Conservation (phyloP, 2,329 filamentous ascomycete genomes). For the Xylariaceae sp. region DNA sequence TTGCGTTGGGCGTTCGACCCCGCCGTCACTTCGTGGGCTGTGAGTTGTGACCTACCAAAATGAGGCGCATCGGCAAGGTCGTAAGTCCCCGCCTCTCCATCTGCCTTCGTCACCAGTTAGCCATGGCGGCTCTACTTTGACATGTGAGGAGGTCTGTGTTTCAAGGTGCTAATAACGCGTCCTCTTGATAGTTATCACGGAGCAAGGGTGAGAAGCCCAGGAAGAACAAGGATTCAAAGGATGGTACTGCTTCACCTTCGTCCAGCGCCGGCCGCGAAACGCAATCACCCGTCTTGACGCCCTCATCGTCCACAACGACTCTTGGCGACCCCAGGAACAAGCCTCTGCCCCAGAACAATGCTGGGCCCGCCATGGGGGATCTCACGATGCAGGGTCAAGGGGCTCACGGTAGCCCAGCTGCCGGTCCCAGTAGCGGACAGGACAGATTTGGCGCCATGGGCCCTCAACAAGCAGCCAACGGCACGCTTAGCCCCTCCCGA, state of each 20-base stretch:
- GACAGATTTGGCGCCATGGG: slow-evolving; percentile 35
- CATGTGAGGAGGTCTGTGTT: too few relatives aligned
- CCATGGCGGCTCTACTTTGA: too few relatives aligned
- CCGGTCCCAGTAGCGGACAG: slow-evolving; percentile 21
- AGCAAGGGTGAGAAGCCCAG: slow-evolving; percentile 81
- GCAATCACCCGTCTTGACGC: slow-evolving; percentile 64
- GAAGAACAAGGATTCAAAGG: slow-evolving; percentile 67
- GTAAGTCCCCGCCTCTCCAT: slow-evolving; percentile 44
- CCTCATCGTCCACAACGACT: slow-evolving; percentile 83
- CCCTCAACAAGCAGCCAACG: slow-evolving; percentile 41
- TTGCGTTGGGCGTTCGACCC: slow-evolving; percentile 25
- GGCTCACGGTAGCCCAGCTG: slow-evolving; percentile 24
- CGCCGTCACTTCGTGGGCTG: slow-evolving; percentile 24
- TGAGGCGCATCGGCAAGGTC: slow-evolving; percentile 98
- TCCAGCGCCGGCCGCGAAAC: slow-evolving; percentile 48
- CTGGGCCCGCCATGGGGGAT: slow-evolving; percentile 37
- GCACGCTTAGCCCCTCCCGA: slow-evolving; percentile 57
- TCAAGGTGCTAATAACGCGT: slow-evolving; percentile 13
- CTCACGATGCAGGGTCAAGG: slow-evolving; percentile 37
- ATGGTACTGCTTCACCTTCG: slow-evolving; percentile 76
- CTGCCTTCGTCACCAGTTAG: too few relatives aligned
- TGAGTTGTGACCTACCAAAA: slow-evolving; percentile 41
- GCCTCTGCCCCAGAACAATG: slow-evolving; percentile 58
- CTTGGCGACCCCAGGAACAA: slow-evolving; percentile 83
- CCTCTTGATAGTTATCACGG: slow-evolving; percentile 71